Percentiles rank a stretch among this genome's conserved stretches.
Conservation (phyloP, 345 rosid species). For the Rhodamnia argentea region DNA sequence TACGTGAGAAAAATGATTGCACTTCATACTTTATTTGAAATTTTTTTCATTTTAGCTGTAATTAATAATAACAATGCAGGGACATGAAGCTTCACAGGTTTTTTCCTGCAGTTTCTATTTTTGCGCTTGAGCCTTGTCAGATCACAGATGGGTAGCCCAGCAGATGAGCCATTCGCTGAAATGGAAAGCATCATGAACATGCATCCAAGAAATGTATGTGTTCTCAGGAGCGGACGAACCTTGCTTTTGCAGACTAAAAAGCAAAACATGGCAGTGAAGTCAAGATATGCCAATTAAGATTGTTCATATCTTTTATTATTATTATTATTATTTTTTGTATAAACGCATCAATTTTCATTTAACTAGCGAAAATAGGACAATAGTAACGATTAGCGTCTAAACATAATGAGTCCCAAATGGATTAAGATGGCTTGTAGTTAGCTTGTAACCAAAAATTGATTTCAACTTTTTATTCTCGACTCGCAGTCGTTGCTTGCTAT, state of each 20-base stretch:
- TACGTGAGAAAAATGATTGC: too few species aligned
- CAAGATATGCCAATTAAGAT: neutral
- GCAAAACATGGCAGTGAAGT: neutral
- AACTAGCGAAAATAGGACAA: too few species aligned
- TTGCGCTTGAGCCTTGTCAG: neutral
- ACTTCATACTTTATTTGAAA: too few species aligned
- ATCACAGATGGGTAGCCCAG: neutral
- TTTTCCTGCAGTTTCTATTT: neutral
- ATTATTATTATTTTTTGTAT: too few species aligned
- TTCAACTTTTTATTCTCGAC: neutral
- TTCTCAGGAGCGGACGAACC: neutral
- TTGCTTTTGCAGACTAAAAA: neutral
- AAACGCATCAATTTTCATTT: too few species aligned
- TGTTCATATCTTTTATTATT: too few species aligned
- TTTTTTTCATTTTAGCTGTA: neutral
- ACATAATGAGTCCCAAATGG: too few species aligned
- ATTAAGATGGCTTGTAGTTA: neutral
- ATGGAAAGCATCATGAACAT: neutral
- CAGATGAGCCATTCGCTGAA: neutral
- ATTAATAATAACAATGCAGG: neutral
- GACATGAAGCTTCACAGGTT: neutral
- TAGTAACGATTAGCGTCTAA: too few species aligned
- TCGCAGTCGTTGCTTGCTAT: neutral
- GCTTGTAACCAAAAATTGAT: neutral
- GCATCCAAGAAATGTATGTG: neutral